Evolutionary conservation across 2,329 filamentous ascomycete species (phyloP).

Genomic region (Stagonosporopsis chrysanthemi): DNA sequence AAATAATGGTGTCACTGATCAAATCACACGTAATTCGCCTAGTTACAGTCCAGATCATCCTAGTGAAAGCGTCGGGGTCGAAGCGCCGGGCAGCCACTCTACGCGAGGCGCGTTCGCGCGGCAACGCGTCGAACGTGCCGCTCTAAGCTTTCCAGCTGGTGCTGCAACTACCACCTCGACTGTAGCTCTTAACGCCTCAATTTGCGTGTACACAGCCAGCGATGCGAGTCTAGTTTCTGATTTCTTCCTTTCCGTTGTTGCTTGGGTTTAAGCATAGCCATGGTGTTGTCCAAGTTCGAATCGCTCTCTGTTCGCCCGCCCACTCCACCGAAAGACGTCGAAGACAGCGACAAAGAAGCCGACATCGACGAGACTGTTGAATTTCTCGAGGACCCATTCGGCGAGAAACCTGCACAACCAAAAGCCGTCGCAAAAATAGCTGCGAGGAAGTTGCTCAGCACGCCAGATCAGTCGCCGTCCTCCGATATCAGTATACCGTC

Average conservation of each 20-base stretch:
- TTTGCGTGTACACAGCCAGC: slow-evolving; percentile 22
- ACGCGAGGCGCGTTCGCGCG: slow-evolving; percentile 21
- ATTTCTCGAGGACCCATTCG: slow-evolving; percentile 54
- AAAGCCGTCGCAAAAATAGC: slow-evolving; percentile 28
- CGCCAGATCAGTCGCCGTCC: slow-evolving; percentile 55
- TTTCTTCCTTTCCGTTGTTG: slow-evolving; percentile 32
- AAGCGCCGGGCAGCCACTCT: slow-evolving; percentile 11
- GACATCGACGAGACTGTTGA: slow-evolving; percentile 51
- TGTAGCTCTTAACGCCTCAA: slow-evolving; percentile 18
- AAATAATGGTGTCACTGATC: not conserved
- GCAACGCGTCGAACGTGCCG: slow-evolving; percentile 22
- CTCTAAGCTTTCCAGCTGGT: slow-evolving; percentile 14
- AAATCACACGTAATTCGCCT: not conserved
- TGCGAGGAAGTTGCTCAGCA: slow-evolving; percentile 38
- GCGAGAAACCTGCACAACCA: slow-evolving; percentile 38
- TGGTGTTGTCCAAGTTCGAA: slow-evolving; percentile 54
- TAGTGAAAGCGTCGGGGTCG: not conserved
- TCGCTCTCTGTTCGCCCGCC: slow-evolving; percentile 61
- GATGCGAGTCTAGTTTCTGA: slow-evolving; percentile 35
- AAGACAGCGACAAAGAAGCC: slow-evolving; percentile 44
- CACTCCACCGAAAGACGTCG: slow-evolving; percentile 61
- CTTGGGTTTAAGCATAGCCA: slow-evolving; percentile 47
- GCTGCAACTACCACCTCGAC: slow-evolving; percentile 23
- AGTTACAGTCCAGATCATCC: no score
- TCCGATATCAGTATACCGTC: slow-evolving; percentile 48